phyloP scores from a whole-genome alignment of 441 rosid species.

The Aquilaria agallochum region DNA sequence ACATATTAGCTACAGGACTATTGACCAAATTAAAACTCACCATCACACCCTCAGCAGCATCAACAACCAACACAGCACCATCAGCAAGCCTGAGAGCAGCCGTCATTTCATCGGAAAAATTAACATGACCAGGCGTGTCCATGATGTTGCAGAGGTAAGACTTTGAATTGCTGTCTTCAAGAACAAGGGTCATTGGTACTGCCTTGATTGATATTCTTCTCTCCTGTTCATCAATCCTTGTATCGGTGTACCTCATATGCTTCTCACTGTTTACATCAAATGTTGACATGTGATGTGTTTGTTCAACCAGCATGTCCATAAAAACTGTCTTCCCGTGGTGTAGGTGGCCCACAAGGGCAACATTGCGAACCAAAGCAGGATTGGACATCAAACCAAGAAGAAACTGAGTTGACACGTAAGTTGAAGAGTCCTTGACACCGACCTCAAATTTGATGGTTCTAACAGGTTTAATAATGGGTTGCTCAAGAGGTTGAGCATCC shows the following conservation, averaged over 20 bases:
- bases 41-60: constrained; percentile 95
- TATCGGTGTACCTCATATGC: constrained; percentile 89
- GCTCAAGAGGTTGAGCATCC: constrained; percentile 89
- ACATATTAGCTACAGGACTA: too few species aligned
- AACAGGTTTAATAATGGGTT: constrained; percentile 82
- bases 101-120: constrained; percentile 97
- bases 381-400: constrained; percentile 94
- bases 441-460: constrained; percentile 79
- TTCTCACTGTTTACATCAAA: constrained; percentile 81
- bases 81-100: constrained; percentile 93
- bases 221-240: constrained; percentile 94
- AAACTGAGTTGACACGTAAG: constrained; percentile 88
- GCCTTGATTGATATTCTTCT: constrained; percentile 94
- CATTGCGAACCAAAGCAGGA: constrained; percentile 79
- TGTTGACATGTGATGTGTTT: constrained; percentile 86
- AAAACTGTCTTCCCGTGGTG: constrained; percentile 93
- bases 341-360: constrained; percentile 89
- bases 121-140: constrained; percentile 97
- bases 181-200: constrained; percentile 92
- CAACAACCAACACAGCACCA: constrained; percentile 92
- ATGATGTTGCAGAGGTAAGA: constrained; percentile 87
- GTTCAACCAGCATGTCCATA: constrained; percentile 99
- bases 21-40: constrained; percentile 18
- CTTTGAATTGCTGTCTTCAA: constrained; percentile 89
- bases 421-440: constrained; percentile 85